Evolutionary conservation across 495 filamentous ascomycete genomes (phyloP), one percentile per base, ranked within the genome.

Genomic region (Gamarada debralockiae): DNA sequence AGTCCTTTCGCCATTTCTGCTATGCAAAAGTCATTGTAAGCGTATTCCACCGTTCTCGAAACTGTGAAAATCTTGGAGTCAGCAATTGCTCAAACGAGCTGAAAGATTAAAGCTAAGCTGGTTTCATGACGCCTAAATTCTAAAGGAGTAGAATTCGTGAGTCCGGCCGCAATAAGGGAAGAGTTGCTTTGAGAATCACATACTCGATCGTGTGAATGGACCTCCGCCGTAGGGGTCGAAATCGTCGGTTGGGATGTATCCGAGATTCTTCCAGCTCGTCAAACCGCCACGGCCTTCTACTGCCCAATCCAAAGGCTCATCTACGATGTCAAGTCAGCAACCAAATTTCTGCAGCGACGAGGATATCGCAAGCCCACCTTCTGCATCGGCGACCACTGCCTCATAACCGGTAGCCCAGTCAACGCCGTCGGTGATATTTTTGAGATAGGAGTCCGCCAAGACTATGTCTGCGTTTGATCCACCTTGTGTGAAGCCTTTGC

Each of bases 381-480:
- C 86, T 18, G 84, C 86, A 46, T 90, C 75, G 47, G 77, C 82
- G n/a, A 83, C 68, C 80, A 90, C 85, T 24, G 86, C 85, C 25
- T 68, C 63, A 56, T 82, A 89, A 8, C 79, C 85, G 47, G 81
- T 82, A n/a, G 73, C 67, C 85, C 86, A 90, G 60, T 90, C 73
- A 8, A 89, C 67, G n/a, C 65, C 70, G 3, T 65, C 70, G 10
- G 78, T 71, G 18, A 90, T 79, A 1, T 84, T 83, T 52, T 89
- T 89, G 29, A 89, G 79, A 55, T 83, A 89, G 1, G 85, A 84
- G 59, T 90, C 86, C 0, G 85, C 86, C 21, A 90, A 75, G 7
- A 90, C 72, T 53, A 85, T 87, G 63, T 90, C 86, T 1, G 80
- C 80, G 55, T 89, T 88, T 6, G 80, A 87, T 7, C 86, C 86